These are phyloP conservation scores for Dendrobium huoshanense DNA, from an alignment of 106 monocot genomes.

Conservation along the genomic window DNA sequence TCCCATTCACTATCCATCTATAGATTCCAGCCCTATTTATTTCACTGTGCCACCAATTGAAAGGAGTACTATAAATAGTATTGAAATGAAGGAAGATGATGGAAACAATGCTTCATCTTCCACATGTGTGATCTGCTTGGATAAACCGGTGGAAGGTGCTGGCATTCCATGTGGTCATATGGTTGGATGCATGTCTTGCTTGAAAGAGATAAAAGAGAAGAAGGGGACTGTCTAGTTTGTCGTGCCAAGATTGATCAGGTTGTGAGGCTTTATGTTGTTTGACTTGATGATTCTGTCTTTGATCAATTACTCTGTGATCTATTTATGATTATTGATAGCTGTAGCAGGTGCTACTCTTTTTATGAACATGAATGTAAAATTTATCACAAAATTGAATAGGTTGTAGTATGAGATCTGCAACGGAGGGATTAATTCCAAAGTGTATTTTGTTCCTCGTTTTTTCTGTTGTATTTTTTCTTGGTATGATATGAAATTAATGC, in stretches of 20 bases:
- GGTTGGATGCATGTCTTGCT: slow-evolving; percentile 85
- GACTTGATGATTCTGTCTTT: slow-evolving; percentile 1
- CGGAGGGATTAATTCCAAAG: too few relatives aligned
- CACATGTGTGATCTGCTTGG: slow-evolving; percentile 73
- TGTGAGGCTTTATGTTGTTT: slow-evolving; percentile 70
- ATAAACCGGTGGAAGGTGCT: slow-evolving; percentile 69
- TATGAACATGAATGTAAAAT: neutral
- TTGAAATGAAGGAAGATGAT: slow-evolving; percentile 14
- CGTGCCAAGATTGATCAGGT: slow-evolving; percentile 72
- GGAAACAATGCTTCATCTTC: slow-evolving; percentile 8
- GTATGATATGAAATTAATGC: too few relatives aligned
- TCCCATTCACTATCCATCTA: slow-evolving; percentile 41
- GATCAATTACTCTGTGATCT: neutral
- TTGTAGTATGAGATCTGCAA: neutral
- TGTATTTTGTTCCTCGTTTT: too few relatives aligned
- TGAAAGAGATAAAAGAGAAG: slow-evolving; percentile 78
- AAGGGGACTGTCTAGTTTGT: slow-evolving; percentile 84
- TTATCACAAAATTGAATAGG: neutral
- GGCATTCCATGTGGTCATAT: slow-evolving; percentile 94
- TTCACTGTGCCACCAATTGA: slow-evolving; percentile 10
- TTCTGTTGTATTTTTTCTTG: too few relatives aligned
- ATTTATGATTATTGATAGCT: neutral
- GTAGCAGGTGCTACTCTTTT: neutral
- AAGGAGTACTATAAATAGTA: neutral
- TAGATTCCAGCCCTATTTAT: slow-evolving; percentile 41